Evolutionary conservation across 2,329 filamentous ascomycete species (phyloP), one percentile per base, ranked within the genome.

Genomic region (Nemania diffusa): DNA sequence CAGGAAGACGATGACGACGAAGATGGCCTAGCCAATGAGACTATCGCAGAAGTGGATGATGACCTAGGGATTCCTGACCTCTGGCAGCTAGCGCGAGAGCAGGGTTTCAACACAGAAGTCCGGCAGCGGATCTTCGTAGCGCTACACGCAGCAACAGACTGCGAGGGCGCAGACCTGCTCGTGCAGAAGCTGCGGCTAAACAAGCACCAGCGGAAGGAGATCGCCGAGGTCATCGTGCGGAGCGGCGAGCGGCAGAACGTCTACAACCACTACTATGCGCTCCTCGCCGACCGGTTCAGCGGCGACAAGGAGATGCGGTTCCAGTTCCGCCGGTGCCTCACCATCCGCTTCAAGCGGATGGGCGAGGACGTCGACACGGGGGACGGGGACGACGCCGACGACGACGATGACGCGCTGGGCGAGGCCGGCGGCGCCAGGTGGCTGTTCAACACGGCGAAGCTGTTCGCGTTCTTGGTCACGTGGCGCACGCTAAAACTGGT

Each of bases 201-300:
- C 81, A 92, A 90, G 72, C 88, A 92, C 20, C 94, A 97, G 75
- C 90, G 96, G 71, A 87, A 90, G 26, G 95, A 98, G 77, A 92
- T 98, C 34, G 91, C 95, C 0, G 89, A 91, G 59, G 94, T 99
- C 20, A 84, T 99, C 29, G 86, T 97, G 8, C 94, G 96, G 73
- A 97, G 94, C 76, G 90, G 91, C 0, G 92, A 92, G 50, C 91
- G 91, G 2, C 96, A 98, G 80, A 84, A 90, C 64, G 84, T 85
- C 0, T 97, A 97, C 80, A 99, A 99, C 74, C 92, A 92, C 0
- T 99, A 97, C 81, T 99, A 99, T 77, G 92, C 92, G 0, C 83
- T 97, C 0, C 90, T 99, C 42, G 94, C 93, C 9, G 88, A 88
- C 55, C 90, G 90, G 70, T 85, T 97, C 8, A 97, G 94, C 75